Conservation (phyloP, 225 moss, liverwort and hornwort genomes). For the Takakia lepidozioides region DNA sequence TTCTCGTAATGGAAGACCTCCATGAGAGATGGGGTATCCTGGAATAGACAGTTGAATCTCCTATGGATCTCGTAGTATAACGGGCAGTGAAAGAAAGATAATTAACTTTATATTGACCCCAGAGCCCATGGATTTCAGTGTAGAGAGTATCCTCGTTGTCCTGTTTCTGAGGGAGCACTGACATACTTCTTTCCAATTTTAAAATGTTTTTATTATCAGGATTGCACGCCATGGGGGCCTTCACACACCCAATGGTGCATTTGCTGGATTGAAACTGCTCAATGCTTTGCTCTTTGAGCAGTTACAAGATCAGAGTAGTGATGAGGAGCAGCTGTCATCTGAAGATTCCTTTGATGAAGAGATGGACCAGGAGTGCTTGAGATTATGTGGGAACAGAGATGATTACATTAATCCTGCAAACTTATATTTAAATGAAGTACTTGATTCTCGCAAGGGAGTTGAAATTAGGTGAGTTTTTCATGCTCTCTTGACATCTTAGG, state of each 20-base stretch:
- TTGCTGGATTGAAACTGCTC: slow-evolving; percentile 44
- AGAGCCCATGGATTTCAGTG: too few relatives aligned
- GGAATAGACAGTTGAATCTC: too few relatives aligned
- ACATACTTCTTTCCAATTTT: too few relatives aligned
- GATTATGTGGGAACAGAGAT: slow-evolving; percentile 30
- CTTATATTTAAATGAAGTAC: slow-evolving; percentile 45
- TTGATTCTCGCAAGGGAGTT: slow-evolving; percentile 47
- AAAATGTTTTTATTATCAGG: slow-evolving; percentile 9
- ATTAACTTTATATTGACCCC: too few relatives aligned
- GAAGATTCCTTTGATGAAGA: slow-evolving; percentile 19
- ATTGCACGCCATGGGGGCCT: slow-evolving; percentile 34
- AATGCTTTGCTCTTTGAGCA: slow-evolving; percentile 40
- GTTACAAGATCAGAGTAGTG: slow-evolving; percentile 6
- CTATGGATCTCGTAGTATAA: too few relatives aligned
- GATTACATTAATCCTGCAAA: slow-evolving; percentile 40
- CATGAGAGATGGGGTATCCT: too few relatives aligned
- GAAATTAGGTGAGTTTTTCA: slow-evolving; percentile 54
- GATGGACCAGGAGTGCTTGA: slow-evolving; percentile 25
- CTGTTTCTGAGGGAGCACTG: too few relatives aligned
- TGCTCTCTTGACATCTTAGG: too few relatives aligned
- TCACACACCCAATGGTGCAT: slow-evolving; percentile 22
- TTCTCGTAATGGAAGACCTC: too few relatives aligned
- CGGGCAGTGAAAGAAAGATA: too few relatives aligned
- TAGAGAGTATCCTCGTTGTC: too few relatives aligned
- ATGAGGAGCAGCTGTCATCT: slow-evolving; percentile 11